Conservation (phyloP, 305 asterid species). For the Solanum hybrid region DNA sequence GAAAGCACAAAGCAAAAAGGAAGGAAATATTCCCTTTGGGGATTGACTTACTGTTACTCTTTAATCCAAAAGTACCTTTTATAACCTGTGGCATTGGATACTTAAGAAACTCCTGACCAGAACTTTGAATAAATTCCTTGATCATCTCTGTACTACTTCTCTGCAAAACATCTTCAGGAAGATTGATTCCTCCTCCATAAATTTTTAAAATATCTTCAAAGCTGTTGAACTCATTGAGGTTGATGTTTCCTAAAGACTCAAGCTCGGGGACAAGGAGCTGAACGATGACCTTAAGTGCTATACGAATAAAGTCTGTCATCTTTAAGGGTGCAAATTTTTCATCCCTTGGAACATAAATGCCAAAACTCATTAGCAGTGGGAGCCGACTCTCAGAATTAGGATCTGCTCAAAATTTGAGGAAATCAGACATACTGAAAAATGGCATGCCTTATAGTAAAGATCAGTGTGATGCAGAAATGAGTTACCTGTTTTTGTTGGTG, state of each 20-base stretch:
- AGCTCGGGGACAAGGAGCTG: conserved; percentile 24
- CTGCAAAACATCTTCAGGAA: background rate
- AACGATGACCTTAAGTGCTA: conserved; percentile 12
- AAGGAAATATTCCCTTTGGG: background rate
- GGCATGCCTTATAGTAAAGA: background rate
- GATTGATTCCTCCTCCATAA: conserved; percentile 8
- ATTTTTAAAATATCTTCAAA: conserved; percentile 18
- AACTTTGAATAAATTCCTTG: conserved; percentile 17
- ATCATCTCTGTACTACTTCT: conserved; percentile 7
- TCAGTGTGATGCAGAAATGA: background rate
- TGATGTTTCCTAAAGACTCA: conserved; percentile 16
- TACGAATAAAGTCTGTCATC: conserved; percentile 11
- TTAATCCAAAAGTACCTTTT: conserved; percentile 10
- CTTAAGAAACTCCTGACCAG: conserved; percentile 16
- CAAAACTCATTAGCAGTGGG: conserved; percentile 9
- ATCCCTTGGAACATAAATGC: conserved; percentile 24
- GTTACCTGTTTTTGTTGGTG: conserved; percentile 21
- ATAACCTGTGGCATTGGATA: conserved; percentile 31
- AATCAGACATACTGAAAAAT: background rate
- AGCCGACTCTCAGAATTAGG: conserved; percentile 18
- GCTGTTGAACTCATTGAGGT: conserved; percentile 20
- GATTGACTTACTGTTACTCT: background rate
- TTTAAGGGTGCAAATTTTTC: conserved; percentile 22
- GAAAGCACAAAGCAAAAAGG: background rate
- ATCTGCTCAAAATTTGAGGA: conserved; percentile 12